Conservation (phyloP, 2,329 filamentous ascomycete species). For the Neoscytalidium dimidiatum region DNA sequence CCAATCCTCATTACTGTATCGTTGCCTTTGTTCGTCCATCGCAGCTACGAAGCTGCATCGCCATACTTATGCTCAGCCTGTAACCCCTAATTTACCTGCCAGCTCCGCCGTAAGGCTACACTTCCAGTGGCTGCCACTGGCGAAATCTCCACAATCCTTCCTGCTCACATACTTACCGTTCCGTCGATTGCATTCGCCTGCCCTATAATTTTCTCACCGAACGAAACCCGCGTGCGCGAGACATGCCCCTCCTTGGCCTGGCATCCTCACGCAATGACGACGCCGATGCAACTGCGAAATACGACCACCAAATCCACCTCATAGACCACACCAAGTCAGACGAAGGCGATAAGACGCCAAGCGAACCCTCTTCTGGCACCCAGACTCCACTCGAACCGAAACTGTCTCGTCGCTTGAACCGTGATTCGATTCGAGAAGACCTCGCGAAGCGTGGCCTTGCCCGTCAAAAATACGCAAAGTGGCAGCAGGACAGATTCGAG, state of each 20-base stretch:
- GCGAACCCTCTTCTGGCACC: slow-evolving; percentile 21
- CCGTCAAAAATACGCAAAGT: slow-evolving; percentile 37
- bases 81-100: background rate
- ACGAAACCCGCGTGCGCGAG: background rate
- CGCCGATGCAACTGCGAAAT: slow-evolving; percentile 9
- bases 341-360: slow-evolving; percentile 35
- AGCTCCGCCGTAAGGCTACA: background rate
- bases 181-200: background rate
- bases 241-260: slow-evolving; percentile 16
- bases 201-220: background rate
- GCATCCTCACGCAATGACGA: slow-evolving; percentile 13
- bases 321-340: slow-evolving; percentile 56
- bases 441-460: slow-evolving; percentile 23
- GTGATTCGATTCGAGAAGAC: slow-evolving; percentile 28
- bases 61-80: slow-evolving; percentile 2
- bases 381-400: background rate
- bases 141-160: background rate
- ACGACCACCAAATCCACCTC: slow-evolving; percentile 69
- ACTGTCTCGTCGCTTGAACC: slow-evolving; percentile 25
- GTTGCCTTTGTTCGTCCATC: background rate
- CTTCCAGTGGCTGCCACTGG: background rate
- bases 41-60: background rate
- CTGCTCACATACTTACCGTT: background rate
- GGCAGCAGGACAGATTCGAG: slow-evolving; percentile 26
- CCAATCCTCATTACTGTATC: background rate